Base-by-base conservation (phyloP, 768 basidiomycete genomes). In the Lactarius pseudohatsudake region DNA sequence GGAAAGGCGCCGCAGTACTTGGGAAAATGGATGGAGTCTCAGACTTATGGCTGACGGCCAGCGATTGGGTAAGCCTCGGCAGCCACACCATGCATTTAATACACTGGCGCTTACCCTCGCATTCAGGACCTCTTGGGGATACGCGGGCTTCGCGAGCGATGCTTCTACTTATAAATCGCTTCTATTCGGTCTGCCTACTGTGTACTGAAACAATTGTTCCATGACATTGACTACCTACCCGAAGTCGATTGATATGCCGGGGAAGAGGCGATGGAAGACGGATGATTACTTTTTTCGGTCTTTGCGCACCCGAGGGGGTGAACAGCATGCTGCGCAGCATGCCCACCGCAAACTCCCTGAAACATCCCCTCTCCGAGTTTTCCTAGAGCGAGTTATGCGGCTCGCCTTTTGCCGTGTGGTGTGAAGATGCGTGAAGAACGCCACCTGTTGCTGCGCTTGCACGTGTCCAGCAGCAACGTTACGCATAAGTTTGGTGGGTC, bases 1-100 rank as follows among this genome's bases (percentile, higher is more conserved):
- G 97, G 97, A 98, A 98, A 76, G 97, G 97, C 11, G 94, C 90
- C 7, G 86, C 90, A 9, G 93, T 96, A 15, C 85, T 98, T 50
- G 92, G 89, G 32, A 92, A 93, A 77, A 90, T 98, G 85, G 97
- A 99, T 60, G 86, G 88, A 3, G 86, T 91, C 55, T 83, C 85
- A 36, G 97, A 99, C 70, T 78, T 98, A 64, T 98, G 96, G 96
- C 81, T 98, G 32, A 85, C 92, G 7, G 78, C 81, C 64, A 80
- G 86, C 41, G 97, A 99, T 75, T 99, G 95, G 92, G 92, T 94
- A 76, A 58, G 83, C 77, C 30, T 60, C 64, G 62, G 56, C 41
- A 59, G 50, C 30, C 10, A 38, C 16, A 38, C 41, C 16, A 57
- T 57, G 62, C 11, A 62, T 45, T 59, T 54, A 43, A 41, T 53